Evolutionary conservation across 495 filamentous ascomycete species (phyloP).

Genomic region (Parmelia sp.): DNA sequence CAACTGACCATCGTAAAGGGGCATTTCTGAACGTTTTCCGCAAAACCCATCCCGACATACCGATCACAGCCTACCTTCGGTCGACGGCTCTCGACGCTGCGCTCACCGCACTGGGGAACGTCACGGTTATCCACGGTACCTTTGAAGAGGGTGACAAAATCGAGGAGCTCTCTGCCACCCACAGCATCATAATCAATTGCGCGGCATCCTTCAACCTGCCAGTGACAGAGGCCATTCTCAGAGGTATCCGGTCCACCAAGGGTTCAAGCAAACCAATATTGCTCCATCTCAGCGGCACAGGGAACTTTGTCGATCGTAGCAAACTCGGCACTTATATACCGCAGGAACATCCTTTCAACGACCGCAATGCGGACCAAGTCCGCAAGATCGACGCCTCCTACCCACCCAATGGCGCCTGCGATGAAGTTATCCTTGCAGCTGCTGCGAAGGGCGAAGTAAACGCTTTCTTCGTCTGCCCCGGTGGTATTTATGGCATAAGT

Average conservation of each 20-base stretch:
- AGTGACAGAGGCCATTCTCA: slow-evolving; percentile 8
- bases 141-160: slow-evolving; percentile 4
- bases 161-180: slow-evolving; percentile 1
- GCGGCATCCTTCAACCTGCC: slow-evolving; percentile 13
- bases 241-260: not conserved
- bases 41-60: not conserved
- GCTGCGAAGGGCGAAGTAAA: slow-evolving; percentile 2
- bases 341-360: not conserved
- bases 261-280: slow-evolving; percentile 1
- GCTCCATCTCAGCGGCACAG: slow-evolving; percentile 16
- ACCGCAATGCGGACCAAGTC: slow-evolving; percentile 5
- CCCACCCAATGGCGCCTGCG: slow-evolving; percentile 10
- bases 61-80: slow-evolving; percentile 8
- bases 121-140: slow-evolving; percentile 7
- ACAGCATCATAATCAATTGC: slow-evolving; percentile 14
- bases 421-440: slow-evolving; percentile 8
- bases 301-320: slow-evolving; percentile 12
- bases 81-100: slow-evolving; percentile 7
- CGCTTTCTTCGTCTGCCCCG: slow-evolving; percentile 15
- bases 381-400: slow-evolving; percentile 4
- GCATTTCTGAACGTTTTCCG: slow-evolving; percentile 15
- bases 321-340: slow-evolving; percentile 6
- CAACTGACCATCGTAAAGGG: not conserved
- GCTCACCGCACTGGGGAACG: not conserved
- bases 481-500: slow-evolving; percentile 5